Percentiles rank a stretch among this genome's conserved stretches.
phyloP scores from a whole-genome alignment of 1,284 basidiomycete species.

The Microbotryum silenes-acaulis region DNA sequence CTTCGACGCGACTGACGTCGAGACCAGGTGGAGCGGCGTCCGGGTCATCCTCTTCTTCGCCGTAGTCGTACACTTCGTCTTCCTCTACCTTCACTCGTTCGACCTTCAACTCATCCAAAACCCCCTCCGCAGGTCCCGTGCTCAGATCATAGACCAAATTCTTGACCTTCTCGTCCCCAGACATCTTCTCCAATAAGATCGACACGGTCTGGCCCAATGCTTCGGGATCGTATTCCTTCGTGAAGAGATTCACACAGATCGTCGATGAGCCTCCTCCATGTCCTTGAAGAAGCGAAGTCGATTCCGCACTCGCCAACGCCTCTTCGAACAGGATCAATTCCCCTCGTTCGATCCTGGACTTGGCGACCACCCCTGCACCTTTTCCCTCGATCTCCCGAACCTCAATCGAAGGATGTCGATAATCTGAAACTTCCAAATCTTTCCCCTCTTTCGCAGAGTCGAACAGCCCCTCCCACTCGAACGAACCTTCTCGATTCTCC shows the following conservation, averaged over 20 bases:
- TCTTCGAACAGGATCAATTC: slow-evolving; percentile 24
- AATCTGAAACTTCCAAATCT: slow-evolving; percentile 12
- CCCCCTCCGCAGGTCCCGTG: not conserved
- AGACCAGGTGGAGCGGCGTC: not conserved
- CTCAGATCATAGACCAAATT: not conserved
- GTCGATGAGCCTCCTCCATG: slow-evolving; percentile 1
- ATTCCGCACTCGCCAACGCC: slow-evolving; percentile 19
- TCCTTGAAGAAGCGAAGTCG: not conserved
- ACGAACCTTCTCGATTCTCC: slow-evolving; percentile 5
- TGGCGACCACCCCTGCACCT: slow-evolving; percentile 25
- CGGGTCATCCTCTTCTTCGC: not conserved
- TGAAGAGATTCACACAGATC: slow-evolving; percentile 23
- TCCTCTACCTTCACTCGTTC: slow-evolving; percentile 5
- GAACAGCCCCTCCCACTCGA: slow-evolving; percentile 3
- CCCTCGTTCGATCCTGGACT: slow-evolving; percentile 13
- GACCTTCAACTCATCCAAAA: not conserved
- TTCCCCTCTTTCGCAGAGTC: not conserved
- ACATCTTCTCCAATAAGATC: slow-evolving; percentile 5
- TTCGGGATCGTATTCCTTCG: slow-evolving; percentile 16
- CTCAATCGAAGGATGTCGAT: not conserved
- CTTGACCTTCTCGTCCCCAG: not conserved
- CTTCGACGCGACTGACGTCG: slow-evolving; percentile 22
- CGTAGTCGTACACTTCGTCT: not conserved
- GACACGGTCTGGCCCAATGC: slow-evolving; percentile 7
- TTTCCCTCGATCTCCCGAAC: slow-evolving; percentile 3